Percentiles rank a stretch among this genome's conserved stretches.
Evolutionary conservation across 768 basidiomycete genomes (phyloP).

Genomic region (Pleurotus tuber-regium): DNA sequence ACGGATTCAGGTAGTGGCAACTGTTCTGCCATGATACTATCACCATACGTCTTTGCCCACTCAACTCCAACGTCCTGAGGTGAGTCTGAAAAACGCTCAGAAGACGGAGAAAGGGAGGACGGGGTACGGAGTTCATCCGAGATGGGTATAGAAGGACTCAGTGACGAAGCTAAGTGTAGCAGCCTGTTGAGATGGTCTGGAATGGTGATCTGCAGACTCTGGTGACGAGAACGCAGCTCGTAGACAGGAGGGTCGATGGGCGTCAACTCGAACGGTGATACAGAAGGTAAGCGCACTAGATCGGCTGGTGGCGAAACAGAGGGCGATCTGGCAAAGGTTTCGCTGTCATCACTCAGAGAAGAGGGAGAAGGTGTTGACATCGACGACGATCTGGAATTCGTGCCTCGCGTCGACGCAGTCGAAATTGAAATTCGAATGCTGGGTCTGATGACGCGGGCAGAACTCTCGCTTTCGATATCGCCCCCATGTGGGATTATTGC

Average conservation of each 20-base stretch:
- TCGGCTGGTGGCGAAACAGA: constrained; percentile 33
- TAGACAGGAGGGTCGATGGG: constrained; percentile 26
- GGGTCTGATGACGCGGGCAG: not conserved
- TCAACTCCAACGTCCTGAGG: not conserved
- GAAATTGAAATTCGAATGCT: not conserved
- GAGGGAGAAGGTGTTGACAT: not conserved
- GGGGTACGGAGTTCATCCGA: constrained; percentile 2
- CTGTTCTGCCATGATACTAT: constrained; percentile 7
- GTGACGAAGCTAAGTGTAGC: constrained; percentile 17
- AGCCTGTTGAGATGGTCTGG: constrained; percentile 12
- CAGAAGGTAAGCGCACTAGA: constrained; percentile 28
- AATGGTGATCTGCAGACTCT: constrained; percentile 28
- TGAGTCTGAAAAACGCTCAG: not conserved
- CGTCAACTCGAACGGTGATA: constrained; percentile 32
- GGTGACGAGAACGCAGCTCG: constrained; percentile 27
- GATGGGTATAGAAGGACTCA: not conserved
- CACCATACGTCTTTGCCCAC: not conserved
- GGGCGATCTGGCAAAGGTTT: constrained; percentile 21
- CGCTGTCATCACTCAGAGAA: not conserved
- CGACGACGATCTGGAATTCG: not conserved
- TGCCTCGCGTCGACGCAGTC: not conserved
- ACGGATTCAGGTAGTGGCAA: constrained; percentile 5
- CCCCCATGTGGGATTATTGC: not conserved
- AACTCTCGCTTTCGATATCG: not conserved
- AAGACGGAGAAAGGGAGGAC: not conserved